Percentiles rank a stretch among this genome's conserved stretches.
Conservation (phyloP, 1,284 basidiomycete genomes). For the Gymnopus androsaceus region DNA sequence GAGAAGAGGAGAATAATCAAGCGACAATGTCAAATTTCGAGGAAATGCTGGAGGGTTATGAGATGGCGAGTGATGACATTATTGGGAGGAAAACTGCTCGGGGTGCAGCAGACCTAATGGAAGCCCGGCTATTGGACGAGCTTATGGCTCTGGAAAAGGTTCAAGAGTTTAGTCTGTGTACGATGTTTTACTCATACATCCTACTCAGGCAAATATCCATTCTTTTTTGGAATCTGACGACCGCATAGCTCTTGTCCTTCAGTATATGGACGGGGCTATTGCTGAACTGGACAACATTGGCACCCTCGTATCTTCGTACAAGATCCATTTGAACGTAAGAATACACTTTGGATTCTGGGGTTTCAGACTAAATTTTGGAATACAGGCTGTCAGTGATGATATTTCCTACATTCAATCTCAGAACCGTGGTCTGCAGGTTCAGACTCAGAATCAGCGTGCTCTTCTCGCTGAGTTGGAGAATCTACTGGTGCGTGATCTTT, state of each 20-base stretch:
- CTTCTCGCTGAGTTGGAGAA: slow-evolving; percentile 83
- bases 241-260: slow-evolving; percentile 84
- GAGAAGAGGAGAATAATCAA: slow-evolving; percentile 73
- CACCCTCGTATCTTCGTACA: slow-evolving; percentile 84
- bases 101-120: slow-evolving; percentile 86
- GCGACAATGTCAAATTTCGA: slow-evolving; percentile 90
- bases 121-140: slow-evolving; percentile 84
- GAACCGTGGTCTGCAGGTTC: slow-evolving; percentile 95
- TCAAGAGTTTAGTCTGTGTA: slow-evolving; percentile 20
- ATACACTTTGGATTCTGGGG: neutral
- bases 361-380: slow-evolving; percentile 7
- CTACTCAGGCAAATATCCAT: slow-evolving; percentile 86
- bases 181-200: neutral
- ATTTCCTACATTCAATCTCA: slow-evolving; percentile 96
- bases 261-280: slow-evolving; percentile 86
- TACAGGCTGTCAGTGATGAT: slow-evolving; percentile 89
- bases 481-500: slow-evolving; percentile 60
- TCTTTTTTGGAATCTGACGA: slow-evolving; percentile 95
- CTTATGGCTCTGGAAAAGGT: slow-evolving; percentile 90
- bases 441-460: slow-evolving; percentile 92
- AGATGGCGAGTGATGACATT: slow-evolving; percentile 83
- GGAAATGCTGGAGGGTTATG: slow-evolving; percentile 98
- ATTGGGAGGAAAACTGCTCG: slow-evolving; percentile 60
- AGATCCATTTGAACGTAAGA: slow-evolving; percentile 89
- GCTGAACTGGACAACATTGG: slow-evolving; percentile 87